These are phyloP conservation scores for Daldinia childiae DNA, from an alignment of 495 filamentous ascomycete genomes.

Conservation along the genomic window DNA sequence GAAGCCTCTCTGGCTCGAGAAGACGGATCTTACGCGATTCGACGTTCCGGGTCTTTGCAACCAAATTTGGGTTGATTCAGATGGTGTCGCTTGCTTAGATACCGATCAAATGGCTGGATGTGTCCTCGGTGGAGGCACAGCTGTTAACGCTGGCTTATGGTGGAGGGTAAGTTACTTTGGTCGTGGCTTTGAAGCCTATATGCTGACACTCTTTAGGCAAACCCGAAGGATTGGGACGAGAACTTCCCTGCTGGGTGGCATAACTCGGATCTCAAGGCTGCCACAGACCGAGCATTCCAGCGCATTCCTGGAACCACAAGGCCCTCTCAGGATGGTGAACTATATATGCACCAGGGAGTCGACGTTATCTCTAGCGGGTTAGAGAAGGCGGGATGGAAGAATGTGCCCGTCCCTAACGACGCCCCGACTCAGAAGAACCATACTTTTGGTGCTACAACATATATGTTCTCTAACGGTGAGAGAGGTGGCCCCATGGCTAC, in stretches of 20 bases:
- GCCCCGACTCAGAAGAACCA: conserved; percentile 72
- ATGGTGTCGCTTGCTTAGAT: conserved; percentile 72
- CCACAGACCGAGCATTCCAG: conserved; percentile 72
- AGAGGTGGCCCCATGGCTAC: conserved; percentile 78
- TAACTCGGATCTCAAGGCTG: conserved; percentile 65
- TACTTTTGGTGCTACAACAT: conserved; percentile 70
- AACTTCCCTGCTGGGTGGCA: conserved; percentile 82
- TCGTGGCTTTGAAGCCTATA: not conserved
- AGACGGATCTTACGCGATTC: conserved; percentile 75
- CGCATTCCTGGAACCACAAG: conserved; percentile 75
- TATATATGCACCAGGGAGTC: conserved; percentile 74
- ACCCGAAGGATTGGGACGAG: conserved; percentile 72
- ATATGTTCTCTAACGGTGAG: conserved; percentile 73
- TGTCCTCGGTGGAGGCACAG: conserved; percentile 79
- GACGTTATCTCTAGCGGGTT: conserved; percentile 66
- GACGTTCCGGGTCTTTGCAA: conserved; percentile 83
- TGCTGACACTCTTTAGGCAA: conserved; percentile 42
- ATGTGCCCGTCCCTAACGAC: conserved; percentile 67
- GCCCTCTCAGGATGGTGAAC: conserved; percentile 73
- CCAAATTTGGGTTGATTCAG: conserved; percentile 72
- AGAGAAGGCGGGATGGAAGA: conserved; percentile 66
- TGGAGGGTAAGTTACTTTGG: conserved; percentile 55
- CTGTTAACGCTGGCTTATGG: conserved; percentile 73
- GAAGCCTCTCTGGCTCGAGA: conserved; percentile 71
- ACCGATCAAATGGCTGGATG: conserved; percentile 80